Conservation (phyloP, 2,329 filamentous ascomycete species). For the Cercospora nicotianae region DNA sequence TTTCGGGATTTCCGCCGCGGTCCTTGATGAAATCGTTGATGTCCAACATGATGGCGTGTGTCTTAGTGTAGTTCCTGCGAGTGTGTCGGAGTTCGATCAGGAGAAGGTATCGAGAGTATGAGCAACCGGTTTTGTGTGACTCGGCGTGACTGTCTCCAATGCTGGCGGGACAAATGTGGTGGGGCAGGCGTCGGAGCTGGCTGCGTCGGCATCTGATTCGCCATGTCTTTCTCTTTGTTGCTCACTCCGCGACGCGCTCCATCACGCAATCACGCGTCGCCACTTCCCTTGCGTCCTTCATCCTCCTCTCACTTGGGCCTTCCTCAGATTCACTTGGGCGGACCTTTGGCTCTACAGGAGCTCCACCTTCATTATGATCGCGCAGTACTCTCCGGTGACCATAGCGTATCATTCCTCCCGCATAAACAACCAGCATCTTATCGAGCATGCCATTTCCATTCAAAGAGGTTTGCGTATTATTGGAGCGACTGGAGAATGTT, state of each 20-base stretch:
- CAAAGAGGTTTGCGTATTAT: conserved; percentile 68
- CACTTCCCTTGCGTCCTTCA: neutral
- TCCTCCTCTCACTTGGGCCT: neutral
- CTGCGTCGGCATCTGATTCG: conserved; percentile 3
- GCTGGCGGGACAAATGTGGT: conserved; percentile 8
- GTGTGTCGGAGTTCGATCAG: neutral
- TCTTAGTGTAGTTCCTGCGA: neutral
- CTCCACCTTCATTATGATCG: conserved; percentile 3
- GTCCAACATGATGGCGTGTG: conserved; percentile 41
- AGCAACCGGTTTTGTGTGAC: neutral
- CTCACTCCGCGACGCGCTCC: conserved; percentile 6
- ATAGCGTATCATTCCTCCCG: neutral
- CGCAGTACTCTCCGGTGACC: neutral
- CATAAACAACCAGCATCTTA: neutral
- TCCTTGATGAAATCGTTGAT: conserved; percentile 62
- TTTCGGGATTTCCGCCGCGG: conserved; percentile 86
- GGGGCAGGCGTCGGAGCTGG: neutral
- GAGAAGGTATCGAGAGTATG: neutral
- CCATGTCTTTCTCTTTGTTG: neutral
- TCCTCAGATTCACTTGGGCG: neutral
- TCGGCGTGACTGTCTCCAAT: conserved; percentile 4
- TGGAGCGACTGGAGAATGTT: conserved; percentile 64
- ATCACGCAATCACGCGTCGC: conserved; percentile 5
- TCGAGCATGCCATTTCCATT: conserved; percentile 65
- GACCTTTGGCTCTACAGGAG: neutral